Percentiles rank a stretch among this genome's conserved stretches.
Conservation (phyloP, 2,329 filamentous ascomycete genomes). For the Aspergillus fumigatus region DNA sequence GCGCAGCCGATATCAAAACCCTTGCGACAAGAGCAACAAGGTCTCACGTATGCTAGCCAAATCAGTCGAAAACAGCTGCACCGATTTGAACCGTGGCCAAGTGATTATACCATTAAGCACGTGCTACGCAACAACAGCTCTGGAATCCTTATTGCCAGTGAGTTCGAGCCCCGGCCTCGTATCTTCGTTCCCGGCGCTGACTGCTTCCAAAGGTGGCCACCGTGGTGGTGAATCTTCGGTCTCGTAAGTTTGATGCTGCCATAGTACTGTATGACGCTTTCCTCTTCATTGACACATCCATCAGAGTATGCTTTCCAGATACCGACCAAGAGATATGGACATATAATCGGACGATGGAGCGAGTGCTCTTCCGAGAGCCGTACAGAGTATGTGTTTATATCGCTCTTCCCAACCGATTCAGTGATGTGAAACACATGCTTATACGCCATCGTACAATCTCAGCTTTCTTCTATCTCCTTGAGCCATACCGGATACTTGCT, state of each 20-base stretch:
- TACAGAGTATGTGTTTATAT: conserved; percentile 24
- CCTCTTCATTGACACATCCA: conserved; percentile 1
- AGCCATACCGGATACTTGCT: conserved; percentile 33
- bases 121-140: conserved; percentile 32
- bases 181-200: conserved; percentile 11
- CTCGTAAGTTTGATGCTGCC: conserved; percentile 23
- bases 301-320: conserved; percentile 31
- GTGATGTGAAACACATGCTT: neutral
- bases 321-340: conserved; percentile 27
- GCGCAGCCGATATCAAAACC: conserved; percentile 11
- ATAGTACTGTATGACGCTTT: neutral
- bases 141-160: conserved; percentile 35
- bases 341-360: conserved; percentile 31
- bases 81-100: conserved; percentile 25
- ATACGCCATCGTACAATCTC: neutral
- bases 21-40: conserved; percentile 23
- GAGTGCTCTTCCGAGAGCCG: conserved; percentile 27
- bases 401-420: neutral
- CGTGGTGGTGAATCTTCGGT: conserved; percentile 26
- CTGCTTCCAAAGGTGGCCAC: conserved; percentile 20
- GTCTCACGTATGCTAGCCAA: conserved; percentile 29
- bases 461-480: conserved; percentile 35
- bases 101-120: conserved; percentile 25
- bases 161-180: conserved; percentile 6
- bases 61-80: conserved; percentile 27